Percentiles rank a stretch among this genome's conserved stretches.
Conservation (phyloP, 768 basidiomycete species). For the Rhodotorula diobovata region DNA sequence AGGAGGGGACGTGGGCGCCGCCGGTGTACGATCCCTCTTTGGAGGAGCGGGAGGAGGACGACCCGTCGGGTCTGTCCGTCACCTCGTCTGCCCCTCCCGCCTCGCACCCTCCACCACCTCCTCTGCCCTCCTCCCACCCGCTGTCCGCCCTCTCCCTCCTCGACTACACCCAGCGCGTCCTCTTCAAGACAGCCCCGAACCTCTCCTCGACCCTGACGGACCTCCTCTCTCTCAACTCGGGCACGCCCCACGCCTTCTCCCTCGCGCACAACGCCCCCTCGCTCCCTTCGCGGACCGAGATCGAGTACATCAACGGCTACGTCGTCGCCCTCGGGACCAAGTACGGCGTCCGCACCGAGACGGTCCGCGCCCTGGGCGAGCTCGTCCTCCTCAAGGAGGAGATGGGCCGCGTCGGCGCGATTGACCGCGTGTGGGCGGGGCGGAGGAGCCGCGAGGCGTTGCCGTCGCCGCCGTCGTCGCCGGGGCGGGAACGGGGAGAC, state of each 20-base stretch:
- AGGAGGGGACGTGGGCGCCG: slow-evolving; percentile 32
- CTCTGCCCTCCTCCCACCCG: slow-evolving; percentile 48
- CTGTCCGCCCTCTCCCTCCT: slow-evolving; percentile 55
- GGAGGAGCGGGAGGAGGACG: background rate
- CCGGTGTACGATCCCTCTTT: background rate
- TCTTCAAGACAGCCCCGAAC: slow-evolving; percentile 59
- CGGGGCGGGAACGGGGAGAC: background rate
- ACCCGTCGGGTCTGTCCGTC: slow-evolving; percentile 46
- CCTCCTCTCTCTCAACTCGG: slow-evolving; percentile 48
- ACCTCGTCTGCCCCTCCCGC: slow-evolving; percentile 40
- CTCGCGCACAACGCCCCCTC: slow-evolving; percentile 19
- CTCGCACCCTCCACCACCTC: slow-evolving; percentile 47
- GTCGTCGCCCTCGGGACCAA: slow-evolving; percentile 60
- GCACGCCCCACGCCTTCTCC: background rate
- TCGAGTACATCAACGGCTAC: slow-evolving; percentile 79
- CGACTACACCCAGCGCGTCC: slow-evolving; percentile 59
- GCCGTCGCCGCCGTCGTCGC: background rate
- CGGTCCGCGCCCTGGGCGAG: slow-evolving; percentile 44
- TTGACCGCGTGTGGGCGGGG: slow-evolving; percentile 25
- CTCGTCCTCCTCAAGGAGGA: slow-evolving; percentile 46
- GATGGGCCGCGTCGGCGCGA: slow-evolving; percentile 28
- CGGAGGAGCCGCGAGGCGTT: background rate
- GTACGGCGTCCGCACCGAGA: slow-evolving; percentile 59
- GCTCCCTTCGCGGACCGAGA: slow-evolving; percentile 57
- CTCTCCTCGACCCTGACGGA: slow-evolving; percentile 78